phyloP scores from a whole-genome alignment of 2,329 filamentous ascomycete genomes.

The Pestalotiopsis sp. region DNA sequence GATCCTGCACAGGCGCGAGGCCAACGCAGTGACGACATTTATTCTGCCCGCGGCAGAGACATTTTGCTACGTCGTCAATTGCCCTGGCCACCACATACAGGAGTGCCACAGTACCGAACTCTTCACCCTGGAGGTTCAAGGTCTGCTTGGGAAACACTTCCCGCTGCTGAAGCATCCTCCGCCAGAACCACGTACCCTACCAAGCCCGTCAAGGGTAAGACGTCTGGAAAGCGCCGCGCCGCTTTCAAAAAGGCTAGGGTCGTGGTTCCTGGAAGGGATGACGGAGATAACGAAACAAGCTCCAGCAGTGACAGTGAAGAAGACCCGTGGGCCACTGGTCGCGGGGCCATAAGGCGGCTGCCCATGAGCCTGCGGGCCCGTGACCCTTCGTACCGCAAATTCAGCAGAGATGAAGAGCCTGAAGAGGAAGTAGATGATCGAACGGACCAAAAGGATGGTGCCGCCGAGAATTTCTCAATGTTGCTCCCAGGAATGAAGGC shows the following conservation, averaged over 20 bases:
- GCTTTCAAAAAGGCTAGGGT: background rate
- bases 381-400: background rate
- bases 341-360: background rate
- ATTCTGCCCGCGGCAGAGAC: background rate
- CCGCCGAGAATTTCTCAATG: background rate
- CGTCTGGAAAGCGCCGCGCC: background rate
- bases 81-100: slow-evolving; percentile 22
- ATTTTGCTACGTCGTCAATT: slow-evolving; percentile 2
- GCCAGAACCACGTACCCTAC: background rate
- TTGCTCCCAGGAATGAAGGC: background rate
- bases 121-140: background rate
- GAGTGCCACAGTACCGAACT: background rate
- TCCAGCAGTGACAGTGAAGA: background rate
- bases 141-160: background rate
- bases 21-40: slow-evolving; percentile 13
- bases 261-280: background rate
- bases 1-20: slow-evolving; percentile 11
- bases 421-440: slow-evolving; percentile 6
- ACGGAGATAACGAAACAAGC: background rate
- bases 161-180: background rate
- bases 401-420: background rate
- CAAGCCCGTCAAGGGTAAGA: background rate
- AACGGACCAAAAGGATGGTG: background rate
- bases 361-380: background rate
- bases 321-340: background rate